Percentiles rank a stretch among this genome's conserved stretches.
These are phyloP conservation scores for Apiospora pterosperma DNA, from an alignment of 2,329 filamentous ascomycete species.

Conservation along the genomic window DNA sequence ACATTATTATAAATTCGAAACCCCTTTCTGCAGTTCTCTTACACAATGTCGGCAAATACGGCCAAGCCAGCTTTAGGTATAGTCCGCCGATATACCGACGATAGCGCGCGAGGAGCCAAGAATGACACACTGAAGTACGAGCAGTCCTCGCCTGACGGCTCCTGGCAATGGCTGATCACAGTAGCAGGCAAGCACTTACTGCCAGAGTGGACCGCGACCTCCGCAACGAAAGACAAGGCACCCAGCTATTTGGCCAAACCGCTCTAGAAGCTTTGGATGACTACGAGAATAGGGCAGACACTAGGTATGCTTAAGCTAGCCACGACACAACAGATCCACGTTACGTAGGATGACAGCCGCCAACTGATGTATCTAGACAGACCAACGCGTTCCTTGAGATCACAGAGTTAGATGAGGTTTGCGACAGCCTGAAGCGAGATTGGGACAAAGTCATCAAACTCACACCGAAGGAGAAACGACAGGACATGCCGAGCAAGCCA, in stretches of 20 bases:
- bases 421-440: not conserved
- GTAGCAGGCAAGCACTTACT: not conserved
- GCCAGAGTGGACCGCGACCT: not conserved
- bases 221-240: not conserved
- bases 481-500: not conserved
- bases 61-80: not conserved
- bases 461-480: not conserved
- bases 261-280: not conserved
- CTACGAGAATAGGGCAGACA: not conserved
- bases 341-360: too few relatives aligned
- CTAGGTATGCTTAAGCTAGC: too few relatives aligned
- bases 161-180: not conserved
- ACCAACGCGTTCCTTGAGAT: not conserved
- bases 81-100: not conserved
- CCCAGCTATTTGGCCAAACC: not conserved
- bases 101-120: not conserved
- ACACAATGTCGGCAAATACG: not conserved
- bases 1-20: too few relatives aligned
- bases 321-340: too few relatives aligned
- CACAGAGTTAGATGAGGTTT: not conserved
- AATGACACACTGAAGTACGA: not conserved
- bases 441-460: not conserved
- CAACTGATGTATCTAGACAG: not conserved
- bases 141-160: fast-evolving
- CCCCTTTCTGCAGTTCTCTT: too few relatives aligned